Evolutionary conservation across 2,329 filamentous ascomycete genomes (phyloP).

Genomic region (Diaporthe humulicola): DNA sequence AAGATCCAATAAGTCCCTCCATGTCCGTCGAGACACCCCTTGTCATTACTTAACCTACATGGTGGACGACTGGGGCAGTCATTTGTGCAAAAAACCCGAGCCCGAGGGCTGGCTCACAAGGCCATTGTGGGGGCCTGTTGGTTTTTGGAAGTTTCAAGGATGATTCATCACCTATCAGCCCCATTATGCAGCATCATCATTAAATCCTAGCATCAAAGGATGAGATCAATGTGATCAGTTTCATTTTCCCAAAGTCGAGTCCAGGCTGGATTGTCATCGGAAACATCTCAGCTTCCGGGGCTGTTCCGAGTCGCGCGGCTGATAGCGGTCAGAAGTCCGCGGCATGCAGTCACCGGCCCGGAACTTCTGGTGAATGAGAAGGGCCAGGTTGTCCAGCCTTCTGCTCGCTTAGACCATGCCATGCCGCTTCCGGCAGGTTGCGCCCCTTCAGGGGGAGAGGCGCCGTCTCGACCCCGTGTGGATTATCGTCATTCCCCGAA

Average conservation of each 20-base stretch:
- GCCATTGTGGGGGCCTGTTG: neutral
- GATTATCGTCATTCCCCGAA: slow-evolving; percentile 21
- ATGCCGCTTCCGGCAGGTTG: neutral
- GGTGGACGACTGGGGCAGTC: neutral
- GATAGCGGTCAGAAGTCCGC: neutral
- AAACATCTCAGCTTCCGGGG: neutral
- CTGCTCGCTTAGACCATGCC: slow-evolving; percentile 12
- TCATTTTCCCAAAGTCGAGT: neutral
- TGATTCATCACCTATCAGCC: slow-evolving; percentile 3
- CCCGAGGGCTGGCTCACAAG: neutral
- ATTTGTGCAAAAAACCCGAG: neutral
- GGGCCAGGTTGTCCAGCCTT: neutral
- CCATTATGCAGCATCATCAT: neutral
- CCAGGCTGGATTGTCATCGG: neutral
- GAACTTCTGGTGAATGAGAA: slow-evolving; percentile 2
- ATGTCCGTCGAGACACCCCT: neutral
- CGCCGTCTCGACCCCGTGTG: neutral
- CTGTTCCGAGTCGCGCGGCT: neutral
- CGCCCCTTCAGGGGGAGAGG: neutral
- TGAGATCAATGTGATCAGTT: neutral
- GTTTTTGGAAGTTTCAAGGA: neutral
- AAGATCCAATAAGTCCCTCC: neutral
- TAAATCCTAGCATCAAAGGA: neutral
- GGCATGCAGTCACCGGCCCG: neutral
- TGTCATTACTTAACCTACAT: neutral